Conservation (phyloP, 2,329 filamentous ascomycete species). For the Colletotrichum sp. region DNA sequence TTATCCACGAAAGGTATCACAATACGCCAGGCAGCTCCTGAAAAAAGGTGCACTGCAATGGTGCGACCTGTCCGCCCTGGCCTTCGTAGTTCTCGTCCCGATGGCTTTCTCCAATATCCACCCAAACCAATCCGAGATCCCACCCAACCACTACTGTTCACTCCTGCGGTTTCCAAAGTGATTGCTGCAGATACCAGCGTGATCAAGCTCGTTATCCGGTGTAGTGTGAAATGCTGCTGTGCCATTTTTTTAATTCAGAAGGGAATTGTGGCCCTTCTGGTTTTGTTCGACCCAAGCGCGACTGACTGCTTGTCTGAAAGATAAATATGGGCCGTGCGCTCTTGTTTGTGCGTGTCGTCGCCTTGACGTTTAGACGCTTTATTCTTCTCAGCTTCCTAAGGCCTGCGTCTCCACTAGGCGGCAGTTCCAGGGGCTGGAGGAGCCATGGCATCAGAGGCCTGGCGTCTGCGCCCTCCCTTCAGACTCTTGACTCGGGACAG, state of each 20-base stretch:
- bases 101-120: slow-evolving; percentile 7
- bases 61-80: not conserved
- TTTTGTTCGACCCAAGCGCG: not conserved
- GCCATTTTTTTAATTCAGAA: not conserved
- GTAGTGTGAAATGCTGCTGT: not conserved
- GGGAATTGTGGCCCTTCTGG: not conserved
- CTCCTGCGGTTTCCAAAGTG: slow-evolving; percentile 6
- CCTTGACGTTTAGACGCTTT: not conserved
- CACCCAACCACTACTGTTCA: not conserved
- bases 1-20: slow-evolving; percentile 19
- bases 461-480: slow-evolving; percentile 65
- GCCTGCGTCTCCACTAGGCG: slow-evolving; percentile 34
- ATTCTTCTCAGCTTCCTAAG: not conserved
- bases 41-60: not conserved
- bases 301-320: not conserved
- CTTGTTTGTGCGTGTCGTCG: not conserved
- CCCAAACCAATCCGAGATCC: not conserved
- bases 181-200: not conserved
- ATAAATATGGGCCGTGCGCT: not conserved
- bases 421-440: slow-evolving; percentile 39
- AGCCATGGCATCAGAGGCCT: slow-evolving; percentile 20
- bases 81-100: not conserved
- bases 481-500: slow-evolving; percentile 82
- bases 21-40: not conserved
- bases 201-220: not conserved